Base-by-base conservation (phyloP, 1,139 yeast species). In the Suhomyces terraborum region DNA sequence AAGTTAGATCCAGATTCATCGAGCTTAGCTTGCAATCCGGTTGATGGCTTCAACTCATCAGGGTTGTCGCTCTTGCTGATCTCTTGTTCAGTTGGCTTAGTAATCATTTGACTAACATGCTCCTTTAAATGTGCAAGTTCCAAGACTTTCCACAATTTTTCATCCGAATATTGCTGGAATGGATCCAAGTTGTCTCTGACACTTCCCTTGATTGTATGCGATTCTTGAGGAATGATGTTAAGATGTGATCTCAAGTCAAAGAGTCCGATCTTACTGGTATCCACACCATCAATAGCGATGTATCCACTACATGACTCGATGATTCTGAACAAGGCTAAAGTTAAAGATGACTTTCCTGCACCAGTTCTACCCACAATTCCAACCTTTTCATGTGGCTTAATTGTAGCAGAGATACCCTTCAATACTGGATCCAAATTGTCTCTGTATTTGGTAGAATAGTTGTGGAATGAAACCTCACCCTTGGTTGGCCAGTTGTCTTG, bases 1-100 rank as follows among this genome's bases (percentile, higher is more conserved):
- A 67, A 59, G 46, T 67, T 67, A 3, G 64, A 48, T 5, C 73
- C 73, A 19, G 66, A 64, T 50, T 66, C 71, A 25, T 51, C 54
- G 5, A 63, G 47, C 32, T 36, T 46, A 4, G 66, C 64, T 25
- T 48, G 47, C 18, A 61, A 53, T 3, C 67, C 65, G 8, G 40
- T 43, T 28, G 24, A 25, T 10, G 31, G 30, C 22, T 38, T 40
- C 6, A 38, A 37, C 13, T 44, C 53, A 9, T 50, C 52, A 4
- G 52, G 52, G 23, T 48, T 43, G 29, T 49, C 43, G 22, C 52
- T 50, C 8, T 47, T 46, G 31, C 51, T 47, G 40, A 50, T 47
- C 35, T 57, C 59, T 16, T 44, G 46, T 10, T 54, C 56, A 4
- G 58, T 49, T 2, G 59, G 58, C 36, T 53, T 55, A 2, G 66